A percentile compares a stretch with the other conserved stretches of the same genome.
Evolutionary conservation across 352 stramenopile species (phyloP).

Genomic region (Phytophthora foliorum): DNA sequence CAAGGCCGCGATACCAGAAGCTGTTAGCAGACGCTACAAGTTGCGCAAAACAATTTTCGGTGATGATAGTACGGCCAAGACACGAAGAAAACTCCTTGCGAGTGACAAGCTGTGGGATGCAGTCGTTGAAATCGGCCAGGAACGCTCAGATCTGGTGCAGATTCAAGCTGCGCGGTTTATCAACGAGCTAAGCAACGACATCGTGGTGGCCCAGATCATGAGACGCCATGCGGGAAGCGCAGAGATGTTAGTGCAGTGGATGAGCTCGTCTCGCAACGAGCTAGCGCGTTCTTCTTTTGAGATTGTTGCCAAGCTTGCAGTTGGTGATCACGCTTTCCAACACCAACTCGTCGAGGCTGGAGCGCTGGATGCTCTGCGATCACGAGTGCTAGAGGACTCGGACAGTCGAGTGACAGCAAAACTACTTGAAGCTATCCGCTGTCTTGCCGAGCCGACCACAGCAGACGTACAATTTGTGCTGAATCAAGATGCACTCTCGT

Average conservation of each 20-base stretch:
- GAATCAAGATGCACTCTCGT: constrained; percentile 69
- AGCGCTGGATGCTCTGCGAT: constrained; percentile 52
- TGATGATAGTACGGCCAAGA: constrained; percentile 64
- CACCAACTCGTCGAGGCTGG: constrained; percentile 48
- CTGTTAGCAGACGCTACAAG: constrained; percentile 52
- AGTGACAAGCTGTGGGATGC: constrained; percentile 65
- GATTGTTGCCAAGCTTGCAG: constrained; percentile 54
- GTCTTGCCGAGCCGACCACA: constrained; percentile 41
- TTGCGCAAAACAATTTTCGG: constrained; percentile 72
- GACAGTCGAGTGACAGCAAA: constrained; percentile 57
- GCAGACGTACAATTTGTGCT: constrained; percentile 39
- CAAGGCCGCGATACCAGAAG: constrained; percentile 50
- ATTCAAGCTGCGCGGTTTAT: constrained; percentile 58
- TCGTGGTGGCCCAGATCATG: constrained; percentile 28
- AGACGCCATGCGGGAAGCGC: constrained; percentile 30
- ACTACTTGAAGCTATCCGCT: constrained; percentile 64
- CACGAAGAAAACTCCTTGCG: constrained; percentile 55
- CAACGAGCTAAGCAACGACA: constrained; percentile 53
- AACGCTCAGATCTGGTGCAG: constrained; percentile 47
- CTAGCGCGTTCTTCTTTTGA: constrained; percentile 52
- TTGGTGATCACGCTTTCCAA: constrained; percentile 41
- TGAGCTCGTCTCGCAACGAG: constrained; percentile 40
- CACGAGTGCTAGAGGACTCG: constrained; percentile 46
- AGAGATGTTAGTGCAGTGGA: constrained; percentile 56
- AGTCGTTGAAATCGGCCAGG: constrained; percentile 34